Base-by-base conservation (phyloP, 2,329 filamentous ascomycete genomes). In the Fusarium stilboides region DNA sequence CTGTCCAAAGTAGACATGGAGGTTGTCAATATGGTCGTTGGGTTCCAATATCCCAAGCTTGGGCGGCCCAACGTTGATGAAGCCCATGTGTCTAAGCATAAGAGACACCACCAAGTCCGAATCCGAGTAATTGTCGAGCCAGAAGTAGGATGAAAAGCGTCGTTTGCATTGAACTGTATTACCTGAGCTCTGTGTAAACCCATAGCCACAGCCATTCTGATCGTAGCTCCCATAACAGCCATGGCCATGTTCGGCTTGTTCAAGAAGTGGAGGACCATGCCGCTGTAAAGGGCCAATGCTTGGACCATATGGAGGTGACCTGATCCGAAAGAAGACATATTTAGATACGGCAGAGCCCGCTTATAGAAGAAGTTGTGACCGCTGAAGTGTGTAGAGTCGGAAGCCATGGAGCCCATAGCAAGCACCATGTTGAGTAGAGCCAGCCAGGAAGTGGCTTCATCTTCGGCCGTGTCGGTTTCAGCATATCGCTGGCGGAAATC, bases 231-330 rank as follows among this genome's bases (percentile, higher is more conserved):
- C 74, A 92, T 87, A 8, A 93, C 83, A n/a, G 90, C 89, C 75
- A 91, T 91, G 22, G 91, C 91, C 81, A 93, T 90, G 73, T 93
- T 93, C 2, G 91, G 91, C 39, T 90, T 85, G 78, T 92, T 92
- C 70, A 92, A 87, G 74, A 93, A 93, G 77, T 93, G 91, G 53
- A 93, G 86, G 75, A 93, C 93, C 80, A 89, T 91, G n/a, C 91
- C 91, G 43, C 91, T 90, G 75, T 92, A 88, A 19, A 94, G 83
- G 5, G 88, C 88, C 14, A 94, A 78, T 2, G 91, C 89, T 76
- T 94, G 91, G 2, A 93, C 85, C 0, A 88, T 91, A 77, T 94
- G 91, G 14, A 94, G 46, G 17, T 75, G 75, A 12, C 75, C 76
- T 22, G 70, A 91, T 4, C 90, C 90, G 54, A 93, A 87, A 15